phyloP scores from a whole-genome alignment of 768 basidiomycete genomes.

The Hericium coralloides region DNA sequence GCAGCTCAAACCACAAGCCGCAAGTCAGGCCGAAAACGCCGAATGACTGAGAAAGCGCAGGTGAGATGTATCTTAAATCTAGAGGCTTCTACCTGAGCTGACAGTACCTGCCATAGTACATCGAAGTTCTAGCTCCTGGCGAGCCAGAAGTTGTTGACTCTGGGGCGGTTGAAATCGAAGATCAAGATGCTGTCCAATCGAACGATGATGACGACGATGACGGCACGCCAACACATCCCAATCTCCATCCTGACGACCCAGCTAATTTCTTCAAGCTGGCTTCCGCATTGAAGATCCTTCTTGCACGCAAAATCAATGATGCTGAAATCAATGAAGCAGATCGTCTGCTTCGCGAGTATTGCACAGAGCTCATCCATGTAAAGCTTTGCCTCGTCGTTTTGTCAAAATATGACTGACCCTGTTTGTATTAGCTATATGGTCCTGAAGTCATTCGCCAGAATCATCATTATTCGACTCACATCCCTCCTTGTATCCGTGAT shows the following conservation, averaged over 20 bases:
- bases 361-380: slow-evolving; percentile 15
- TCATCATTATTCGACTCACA: slow-evolving; percentile 29
- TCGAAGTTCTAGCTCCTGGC: too few relatives aligned
- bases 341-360: slow-evolving; percentile 16
- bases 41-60: too few relatives aligned
- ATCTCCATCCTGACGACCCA: slow-evolving; percentile 14
- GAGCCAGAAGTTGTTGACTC: too few relatives aligned
- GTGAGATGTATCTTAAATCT: too few relatives aligned
- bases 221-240: background rate
- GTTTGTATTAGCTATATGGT: slow-evolving; percentile 29
- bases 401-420: too few relatives aligned
- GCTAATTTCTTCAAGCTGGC: slow-evolving; percentile 17
- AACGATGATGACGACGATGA: background rate
- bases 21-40: background rate
- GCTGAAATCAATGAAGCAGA: slow-evolving; percentile 10
- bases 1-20: background rate
- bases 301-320: slow-evolving; percentile 2
- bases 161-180: background rate
- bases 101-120: too few relatives aligned
- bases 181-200: background rate
- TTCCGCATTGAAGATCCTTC: slow-evolving; percentile 10
- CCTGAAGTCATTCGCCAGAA: slow-evolving; percentile 24
- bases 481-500: slow-evolving; percentile 16
- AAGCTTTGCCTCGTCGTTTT: too few relatives aligned
- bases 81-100: too few relatives aligned